phyloP scores from a whole-genome alignment of 345 rosid genomes.

The Camelina sativa region DNA sequence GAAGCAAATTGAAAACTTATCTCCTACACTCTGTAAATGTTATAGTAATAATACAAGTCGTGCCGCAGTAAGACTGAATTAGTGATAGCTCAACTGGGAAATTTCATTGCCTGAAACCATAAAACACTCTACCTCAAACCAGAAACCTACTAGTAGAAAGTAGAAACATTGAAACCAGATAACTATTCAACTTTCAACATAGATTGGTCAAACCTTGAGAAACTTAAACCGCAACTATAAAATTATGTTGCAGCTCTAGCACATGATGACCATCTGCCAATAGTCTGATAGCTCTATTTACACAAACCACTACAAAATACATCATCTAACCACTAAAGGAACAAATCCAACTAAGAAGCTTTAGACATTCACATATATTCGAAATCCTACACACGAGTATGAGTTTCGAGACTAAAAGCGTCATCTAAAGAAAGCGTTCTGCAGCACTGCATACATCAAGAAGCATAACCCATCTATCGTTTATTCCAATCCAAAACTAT shows the following conservation, averaged over 20 bases:
- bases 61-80: not conserved
- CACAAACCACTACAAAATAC: not conserved
- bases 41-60: not conserved
- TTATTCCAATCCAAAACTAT: not conserved
- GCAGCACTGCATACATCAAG: slow-evolving; percentile 9
- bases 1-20: not conserved
- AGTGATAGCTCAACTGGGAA: not conserved
- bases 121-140: slow-evolving; percentile 19
- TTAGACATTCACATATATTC: not conserved
- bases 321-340: not conserved
- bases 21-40: not conserved
- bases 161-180: slow-evolving; percentile 1
- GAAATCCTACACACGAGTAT: not conserved
- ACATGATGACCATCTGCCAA: slow-evolving; percentile 6
- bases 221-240: not conserved
- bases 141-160: slow-evolving; percentile 2
- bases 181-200: slow-evolving; percentile 9
- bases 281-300: not conserved
- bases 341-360: slow-evolving; percentile 14
- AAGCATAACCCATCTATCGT: not conserved
- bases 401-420: slow-evolving; percentile 1
- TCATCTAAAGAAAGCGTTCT: not conserved
- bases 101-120: not conserved
- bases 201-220: not conserved
- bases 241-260: not conserved